Conservation (phyloP, 2,329 filamentous ascomycete genomes). For the Hymenoscyphus salicellus region DNA sequence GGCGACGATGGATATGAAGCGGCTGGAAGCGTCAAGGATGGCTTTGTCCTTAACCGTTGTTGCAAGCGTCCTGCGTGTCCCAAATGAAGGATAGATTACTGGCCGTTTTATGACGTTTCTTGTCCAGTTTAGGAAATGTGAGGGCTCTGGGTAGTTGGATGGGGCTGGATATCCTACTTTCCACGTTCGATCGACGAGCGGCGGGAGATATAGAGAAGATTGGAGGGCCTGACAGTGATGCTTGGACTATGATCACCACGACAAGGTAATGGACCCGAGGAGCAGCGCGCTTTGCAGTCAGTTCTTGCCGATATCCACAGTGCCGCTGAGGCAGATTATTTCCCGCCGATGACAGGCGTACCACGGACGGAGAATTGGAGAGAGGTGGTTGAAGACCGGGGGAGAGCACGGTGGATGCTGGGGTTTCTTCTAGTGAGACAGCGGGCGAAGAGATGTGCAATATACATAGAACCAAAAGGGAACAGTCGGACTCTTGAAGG, state of each 20-base stretch:
- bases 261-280: constrained; percentile 34
- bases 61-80: constrained; percentile 31
- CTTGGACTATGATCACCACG: constrained; percentile 32
- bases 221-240: constrained; percentile 31
- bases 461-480: constrained; percentile 21
- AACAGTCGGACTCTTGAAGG: constrained; percentile 9
- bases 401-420: constrained; percentile 29
- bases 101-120: constrained; percentile 34
- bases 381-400: constrained; percentile 26
- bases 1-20: constrained; percentile 27
- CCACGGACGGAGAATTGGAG: constrained; percentile 25
- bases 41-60: constrained; percentile 25
- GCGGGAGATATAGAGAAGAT: constrained; percentile 35
- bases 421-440: constrained; percentile 21
- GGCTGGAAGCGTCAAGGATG: constrained; percentile 27
- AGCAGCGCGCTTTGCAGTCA: constrained; percentile 27
- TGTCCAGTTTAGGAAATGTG: constrained; percentile 28
- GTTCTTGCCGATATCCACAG: constrained; percentile 20
- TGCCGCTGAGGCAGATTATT: constrained; percentile 19
- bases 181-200: constrained; percentile 34
- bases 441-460: constrained; percentile 21
- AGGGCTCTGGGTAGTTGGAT: constrained; percentile 25
- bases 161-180: constrained; percentile 30
- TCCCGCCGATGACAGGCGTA: constrained; percentile 23
- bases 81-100: constrained; percentile 35